Percentiles rank a stretch among this genome's conserved stretches.
Conservation (phyloP, 106 monocot genomes). For the Xerophyta viscosa region DNA sequence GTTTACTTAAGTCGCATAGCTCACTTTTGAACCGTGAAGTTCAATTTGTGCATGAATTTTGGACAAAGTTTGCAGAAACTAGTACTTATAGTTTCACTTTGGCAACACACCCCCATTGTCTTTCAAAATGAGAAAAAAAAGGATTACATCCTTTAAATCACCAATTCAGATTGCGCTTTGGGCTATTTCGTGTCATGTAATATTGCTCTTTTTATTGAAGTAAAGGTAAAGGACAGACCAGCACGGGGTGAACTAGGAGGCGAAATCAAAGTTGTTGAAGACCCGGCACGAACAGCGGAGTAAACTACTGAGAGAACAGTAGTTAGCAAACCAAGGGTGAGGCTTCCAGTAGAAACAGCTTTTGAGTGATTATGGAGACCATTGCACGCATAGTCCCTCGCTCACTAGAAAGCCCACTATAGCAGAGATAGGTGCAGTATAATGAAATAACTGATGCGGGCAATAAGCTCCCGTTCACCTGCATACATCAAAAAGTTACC, state of each 20-base stretch:
- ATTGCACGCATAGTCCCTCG: conserved; percentile 94
- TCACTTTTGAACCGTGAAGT: no score
- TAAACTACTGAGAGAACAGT: conserved; percentile 95
- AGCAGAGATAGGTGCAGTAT: conserved; percentile 93
- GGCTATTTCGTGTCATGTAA: no score
- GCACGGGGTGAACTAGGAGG: conserved; percentile 75
- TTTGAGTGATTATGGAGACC: conserved; percentile 84
- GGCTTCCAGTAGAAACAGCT: conserved; percentile 90
- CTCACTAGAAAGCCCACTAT: conserved; percentile 90
- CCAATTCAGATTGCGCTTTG: no score
- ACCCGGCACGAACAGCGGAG: conserved; percentile 98
- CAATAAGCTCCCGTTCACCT: conserved; percentile 94
- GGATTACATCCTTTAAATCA: no score
- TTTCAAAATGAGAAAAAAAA: no score
- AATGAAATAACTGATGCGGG: conserved; percentile 91
- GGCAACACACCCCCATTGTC: no score
- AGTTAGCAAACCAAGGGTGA: conserved; percentile 74
- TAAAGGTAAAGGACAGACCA: conserved; percentile 25
- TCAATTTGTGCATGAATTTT: no score
- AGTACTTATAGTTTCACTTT: no score
- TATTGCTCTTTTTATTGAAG: no score
- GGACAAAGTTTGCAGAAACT: no score
- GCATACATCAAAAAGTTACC: conserved; percentile 11
- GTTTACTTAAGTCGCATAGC: no score
- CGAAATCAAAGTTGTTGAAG: conserved; percentile 82